Evolutionary conservation across 129 eudicot species (phyloP), one percentile per base, ranked within the genome.

Genomic region (Ambrosia trifida): DNA sequence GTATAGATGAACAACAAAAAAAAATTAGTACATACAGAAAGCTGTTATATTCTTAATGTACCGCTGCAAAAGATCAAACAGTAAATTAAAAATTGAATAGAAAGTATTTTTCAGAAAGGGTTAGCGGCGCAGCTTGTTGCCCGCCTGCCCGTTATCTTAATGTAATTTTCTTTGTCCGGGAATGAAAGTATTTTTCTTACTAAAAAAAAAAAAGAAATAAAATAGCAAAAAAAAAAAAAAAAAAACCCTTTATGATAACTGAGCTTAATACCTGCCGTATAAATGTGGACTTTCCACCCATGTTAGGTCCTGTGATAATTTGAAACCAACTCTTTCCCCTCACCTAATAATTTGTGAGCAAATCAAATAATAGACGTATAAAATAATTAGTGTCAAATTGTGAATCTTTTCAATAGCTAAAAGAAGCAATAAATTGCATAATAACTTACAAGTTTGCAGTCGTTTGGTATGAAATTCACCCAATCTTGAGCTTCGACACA

Each of bases 401-500:
- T 24, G 0, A 1, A 24, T 65, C 36, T 40, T 35, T 38, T 31
- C 10, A 30, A 68, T 12, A 46, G 47, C 53, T 16, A 50, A 60
- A 46, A 60, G 4, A 49, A 38, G 50, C 66, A 44, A 32, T 60
- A 58, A 2, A 60, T 73, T 43, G 70, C 13, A 68, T 17, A 7
- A 49, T 11, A 64, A 80, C 98, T 83, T 87, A 94, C 99, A 54
- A 94, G 97, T 90, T 84, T 94, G 81, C 97, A 87, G 63, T 94
- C 97, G 70, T 94, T 94, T 32, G 97, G 97, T 64, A 94, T 94
- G 74, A 94, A 94, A 78, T 94, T 94, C 82, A 94, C 97, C 99
- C 97, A 94, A 49, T 94, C 97, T 79, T 94, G 99, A 78, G 99
- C 99, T 88, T 94, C 99, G 68, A 94, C 99, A 75, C 99, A 94